Evolutionary conservation across 257 asterid species (phyloP), one percentile per base, ranked within the genome.

Genomic region (Lantana camara): DNA sequence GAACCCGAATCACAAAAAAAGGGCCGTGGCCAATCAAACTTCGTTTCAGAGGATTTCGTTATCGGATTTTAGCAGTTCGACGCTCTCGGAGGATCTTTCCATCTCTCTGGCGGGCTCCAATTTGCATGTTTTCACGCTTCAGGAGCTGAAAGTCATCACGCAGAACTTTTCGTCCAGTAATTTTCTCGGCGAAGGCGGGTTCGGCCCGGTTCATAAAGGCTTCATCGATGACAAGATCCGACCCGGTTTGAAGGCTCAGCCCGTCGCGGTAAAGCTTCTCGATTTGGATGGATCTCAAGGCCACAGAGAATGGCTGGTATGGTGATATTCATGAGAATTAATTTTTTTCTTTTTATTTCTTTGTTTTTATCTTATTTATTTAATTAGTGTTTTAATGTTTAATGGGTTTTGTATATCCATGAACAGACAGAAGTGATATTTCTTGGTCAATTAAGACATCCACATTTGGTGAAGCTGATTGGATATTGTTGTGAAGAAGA

Each of bases 401-500:
- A 27, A 27, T 2, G 46, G 15, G 11, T 37, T 14, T 34, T 10
- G 8, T 22, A 0, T 3, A n/a, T n/a, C n/a, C n/a, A 20, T 59
- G 5, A 22, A 57, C 89, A 91, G 98, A 86, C 96, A 0, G 98
- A 91, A 68, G 96, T 91, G 73, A 83, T 89, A 17, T 81, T 83
- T 74, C 82, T 91, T 22, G 98, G 98, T 14, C 95, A 91, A 67
- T 73, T 91, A 72, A 86, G 98, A 32, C 97, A 91, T 75, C 79
- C 79, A 23, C 80, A 91, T 84, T 69, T 91, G 76, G 98, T 91
- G 77, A 91, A 84, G 76, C 21, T 91, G 87, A 91, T 91, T 7
- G 98, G 98, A n/a, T 91, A 86, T 66, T 91, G 98, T n/a, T 86
- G 90, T 19, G 98, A 91, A 64, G 98, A 91, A 72, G 97, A 91